Base-by-base conservation (phyloP, 2,329 filamentous ascomycete genomes). In the Penicillium sp. region DNA sequence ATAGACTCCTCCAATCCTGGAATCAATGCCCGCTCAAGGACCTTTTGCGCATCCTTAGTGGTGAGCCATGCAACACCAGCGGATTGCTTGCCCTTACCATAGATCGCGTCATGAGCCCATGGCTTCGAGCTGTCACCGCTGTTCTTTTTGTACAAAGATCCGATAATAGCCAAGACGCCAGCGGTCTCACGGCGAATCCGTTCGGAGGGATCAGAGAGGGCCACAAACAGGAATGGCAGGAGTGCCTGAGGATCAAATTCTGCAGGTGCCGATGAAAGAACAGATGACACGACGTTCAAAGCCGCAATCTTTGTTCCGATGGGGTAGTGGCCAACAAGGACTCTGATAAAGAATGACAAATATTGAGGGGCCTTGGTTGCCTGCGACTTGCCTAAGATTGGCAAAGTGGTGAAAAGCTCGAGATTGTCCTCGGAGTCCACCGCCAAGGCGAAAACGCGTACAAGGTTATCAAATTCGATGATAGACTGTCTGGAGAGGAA, bases 1-100 rank as follows among this genome's bases (percentile, higher is more conserved):
- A 93, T 81, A 66, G 88, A 95, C 73, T 97, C 94, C 73, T 97
- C 92, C 10, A 96, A 76, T 2, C 82, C 84, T 0, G 90, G 90
- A 20, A 90, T 72, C n/a, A 97, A 74, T 37, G 89, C 80, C 20
- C 84, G 79, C 20, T 84, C 81, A 1, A 94, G 68, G 20, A 95
- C 74, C 56, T 84, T 86, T 42, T 81, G 76, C 2, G 78, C 77
- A 52, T 87, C 81, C 24, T 86, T 81, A 1, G 76, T 68, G 4
- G 82, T 73, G 52, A 95, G 78, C 79, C 83, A 84, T 44, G 82
- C 77, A 16, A 88, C 60, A 20, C 71, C 66, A 18, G 76, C 74
- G 3, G 76, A 78, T 14, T 76, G 71, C 35, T 80, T 76, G 6
- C 76, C 75, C 45, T 80, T 74, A 5, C 85, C 86, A 67, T 95